Evolutionary conservation across 2,329 filamentous ascomycete genomes (phyloP).

Genomic region (Fusarium avenaceum): DNA sequence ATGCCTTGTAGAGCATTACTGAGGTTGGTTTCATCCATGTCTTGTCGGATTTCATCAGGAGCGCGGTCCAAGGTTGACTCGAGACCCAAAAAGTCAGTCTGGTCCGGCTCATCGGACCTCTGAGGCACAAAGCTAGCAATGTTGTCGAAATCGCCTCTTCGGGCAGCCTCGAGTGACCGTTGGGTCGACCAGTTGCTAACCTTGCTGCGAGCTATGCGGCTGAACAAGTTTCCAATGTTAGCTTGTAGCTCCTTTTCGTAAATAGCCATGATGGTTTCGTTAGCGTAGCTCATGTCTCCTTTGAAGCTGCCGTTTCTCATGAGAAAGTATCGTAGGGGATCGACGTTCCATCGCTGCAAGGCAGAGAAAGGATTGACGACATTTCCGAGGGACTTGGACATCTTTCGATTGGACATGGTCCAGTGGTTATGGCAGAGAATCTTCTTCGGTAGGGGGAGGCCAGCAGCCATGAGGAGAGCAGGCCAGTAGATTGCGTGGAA

Average conservation of each 20-base stretch:
- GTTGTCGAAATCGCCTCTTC: slow-evolving; percentile 45
- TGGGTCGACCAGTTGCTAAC: slow-evolving; percentile 72
- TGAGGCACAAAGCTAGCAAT: slow-evolving; percentile 5
- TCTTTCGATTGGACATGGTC: slow-evolving; percentile 92
- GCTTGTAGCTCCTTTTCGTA: slow-evolving; percentile 85
- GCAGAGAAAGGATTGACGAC: slow-evolving; percentile 96
- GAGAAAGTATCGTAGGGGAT: slow-evolving; percentile 91
- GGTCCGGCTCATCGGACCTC: not conserved
- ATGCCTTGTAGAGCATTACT: slow-evolving; percentile 74
- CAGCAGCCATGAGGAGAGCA: slow-evolving; percentile 90
- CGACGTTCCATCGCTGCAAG: slow-evolving; percentile 87
- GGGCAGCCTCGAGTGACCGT: slow-evolving; percentile 63
- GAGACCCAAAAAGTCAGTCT: slow-evolving; percentile 46
- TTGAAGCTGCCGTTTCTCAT: slow-evolving; percentile 81
- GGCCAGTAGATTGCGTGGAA: slow-evolving; percentile 99
- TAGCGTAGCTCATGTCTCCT: slow-evolving; percentile 88
- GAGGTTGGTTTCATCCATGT: slow-evolving; percentile 75
- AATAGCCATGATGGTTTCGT: slow-evolving; percentile 77
- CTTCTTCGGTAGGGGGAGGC: slow-evolving; percentile 80
- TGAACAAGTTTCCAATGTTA: slow-evolving; percentile 84
- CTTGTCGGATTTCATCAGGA: slow-evolving; percentile 56
- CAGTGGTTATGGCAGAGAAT: slow-evolving; percentile 94
- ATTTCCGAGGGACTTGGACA: slow-evolving; percentile 96
- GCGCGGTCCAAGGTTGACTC: slow-evolving; percentile 45
- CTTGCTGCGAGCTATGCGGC: slow-evolving; percentile 76